A percentile compares a stretch with the other conserved stretches of the same genome.
phyloP scores from a whole-genome alignment of 208 protist species.

The Leishmania guyanensis region DNA sequence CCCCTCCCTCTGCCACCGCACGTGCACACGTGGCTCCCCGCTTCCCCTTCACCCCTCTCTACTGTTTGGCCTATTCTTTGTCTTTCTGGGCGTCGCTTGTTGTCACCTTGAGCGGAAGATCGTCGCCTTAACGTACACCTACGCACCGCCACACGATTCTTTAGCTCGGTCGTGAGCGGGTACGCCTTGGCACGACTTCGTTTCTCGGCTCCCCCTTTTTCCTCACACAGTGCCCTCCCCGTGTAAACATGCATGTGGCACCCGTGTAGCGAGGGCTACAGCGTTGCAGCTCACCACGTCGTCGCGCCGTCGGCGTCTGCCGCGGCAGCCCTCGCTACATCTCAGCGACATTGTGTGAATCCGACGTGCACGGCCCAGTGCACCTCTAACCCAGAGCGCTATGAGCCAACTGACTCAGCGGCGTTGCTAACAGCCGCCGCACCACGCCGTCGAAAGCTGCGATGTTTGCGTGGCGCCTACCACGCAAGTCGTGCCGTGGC shows the following conservation, averaged over 20 bases:
- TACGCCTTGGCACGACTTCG: background rate
- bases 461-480: constrained; percentile 28
- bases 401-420: background rate
- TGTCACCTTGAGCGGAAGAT: background rate
- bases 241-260: constrained; percentile 4
- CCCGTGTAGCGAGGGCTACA: background rate
- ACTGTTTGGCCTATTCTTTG: background rate
- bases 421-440: background rate
- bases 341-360: background rate
- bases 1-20: background rate
- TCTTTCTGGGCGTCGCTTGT: background rate
- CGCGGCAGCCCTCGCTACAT: background rate
- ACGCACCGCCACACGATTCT: background rate
- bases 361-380: background rate
- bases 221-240: background rate
- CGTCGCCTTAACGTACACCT: background rate
- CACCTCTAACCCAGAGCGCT: background rate
- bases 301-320: background rate
- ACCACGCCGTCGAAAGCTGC: constrained; percentile 2
- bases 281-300: background rate
- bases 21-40: background rate
- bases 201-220: background rate
- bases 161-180: background rate
- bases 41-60: background rate
- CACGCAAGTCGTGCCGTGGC: constrained; percentile 31